These are phyloP conservation scores for Zygoascus meyerae DNA, from an alignment of 1,139 yeast genomes.

Conservation along the genomic window DNA sequence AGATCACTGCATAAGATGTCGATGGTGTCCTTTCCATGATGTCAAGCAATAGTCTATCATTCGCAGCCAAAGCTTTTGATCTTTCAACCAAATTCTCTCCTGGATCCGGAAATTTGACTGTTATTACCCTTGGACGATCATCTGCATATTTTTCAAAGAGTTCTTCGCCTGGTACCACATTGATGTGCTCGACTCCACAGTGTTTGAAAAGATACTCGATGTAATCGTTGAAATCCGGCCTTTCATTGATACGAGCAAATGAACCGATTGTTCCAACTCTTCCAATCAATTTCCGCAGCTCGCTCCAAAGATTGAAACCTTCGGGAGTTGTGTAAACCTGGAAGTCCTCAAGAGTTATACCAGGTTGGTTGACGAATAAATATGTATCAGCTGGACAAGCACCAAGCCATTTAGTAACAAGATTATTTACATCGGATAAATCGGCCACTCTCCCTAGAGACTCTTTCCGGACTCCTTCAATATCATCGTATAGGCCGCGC, in stretches of 20 bases:
- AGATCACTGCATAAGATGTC: slow-evolving; percentile 29
- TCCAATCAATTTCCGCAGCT: slow-evolving; percentile 49
- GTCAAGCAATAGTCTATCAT: slow-evolving; percentile 46
- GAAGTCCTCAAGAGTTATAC: slow-evolving; percentile 55
- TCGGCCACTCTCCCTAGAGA: slow-evolving; percentile 28
- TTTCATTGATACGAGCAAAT: slow-evolving; percentile 46
- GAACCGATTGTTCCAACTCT: slow-evolving; percentile 61
- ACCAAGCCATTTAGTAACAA: slow-evolving; percentile 47
- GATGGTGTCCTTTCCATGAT: slow-evolving; percentile 26
- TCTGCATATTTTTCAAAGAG: slow-evolving; percentile 47
- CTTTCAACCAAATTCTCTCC: slow-evolving; percentile 36
- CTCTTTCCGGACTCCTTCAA: slow-evolving; percentile 19
- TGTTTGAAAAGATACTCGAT: slow-evolving; percentile 28
- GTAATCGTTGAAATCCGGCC: slow-evolving; percentile 46
- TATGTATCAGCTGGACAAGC: slow-evolving; percentile 68
- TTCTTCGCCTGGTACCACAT: slow-evolving; percentile 36
- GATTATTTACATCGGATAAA: slow-evolving; percentile 39
- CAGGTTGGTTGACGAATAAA: slow-evolving; percentile 65
- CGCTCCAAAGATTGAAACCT: slow-evolving; percentile 41
- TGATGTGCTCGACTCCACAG: slow-evolving; percentile 30
- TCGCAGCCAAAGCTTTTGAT: slow-evolving; percentile 32
- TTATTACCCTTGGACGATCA: slow-evolving; percentile 52
- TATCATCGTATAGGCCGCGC: slow-evolving; percentile 33
- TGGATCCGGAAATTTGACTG: slow-evolving; percentile 47
- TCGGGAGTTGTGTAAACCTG: slow-evolving; percentile 33